Conservation (phyloP, 306 rosid genomes). For the Senna tora region DNA sequence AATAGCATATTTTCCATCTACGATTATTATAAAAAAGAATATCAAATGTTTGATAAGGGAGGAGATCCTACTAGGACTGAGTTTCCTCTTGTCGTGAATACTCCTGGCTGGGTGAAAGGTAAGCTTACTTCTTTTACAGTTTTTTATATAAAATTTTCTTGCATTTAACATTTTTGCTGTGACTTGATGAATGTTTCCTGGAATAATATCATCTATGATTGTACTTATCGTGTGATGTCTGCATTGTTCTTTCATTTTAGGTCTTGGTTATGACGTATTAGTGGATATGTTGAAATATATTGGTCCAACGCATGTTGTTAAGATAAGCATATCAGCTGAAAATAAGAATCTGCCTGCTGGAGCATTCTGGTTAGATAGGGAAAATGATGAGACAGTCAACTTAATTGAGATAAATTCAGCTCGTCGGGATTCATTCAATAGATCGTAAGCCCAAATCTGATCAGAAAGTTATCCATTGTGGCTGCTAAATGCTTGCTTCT, state of each 20-base stretch:
- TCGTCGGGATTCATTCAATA: slow-evolving; percentile 67
- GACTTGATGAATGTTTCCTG: slow-evolving; percentile 11
- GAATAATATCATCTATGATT: slow-evolving; percentile 21
- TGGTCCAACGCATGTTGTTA: slow-evolving; percentile 80
- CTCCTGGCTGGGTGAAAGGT: slow-evolving; percentile 99
- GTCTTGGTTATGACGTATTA: slow-evolving; percentile 79
- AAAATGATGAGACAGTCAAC: slow-evolving; percentile 42
- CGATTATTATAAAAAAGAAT: slow-evolving; percentile 64
- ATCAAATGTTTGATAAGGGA: slow-evolving; percentile 40
- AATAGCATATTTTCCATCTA: slow-evolving; percentile 52
- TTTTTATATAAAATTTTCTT: slow-evolving; percentile 3
- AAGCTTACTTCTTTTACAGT: slow-evolving; percentile 26
- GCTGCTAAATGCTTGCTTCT: slow-evolving; percentile 10
- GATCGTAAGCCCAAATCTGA: slow-evolving; percentile 67
- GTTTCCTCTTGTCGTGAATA: slow-evolving; percentile 85
- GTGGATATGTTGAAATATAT: slow-evolving; percentile 76
- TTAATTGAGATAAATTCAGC: slow-evolving; percentile 78
- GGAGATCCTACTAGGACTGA: slow-evolving; percentile 44
- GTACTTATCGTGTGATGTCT: slow-evolving; percentile 26
- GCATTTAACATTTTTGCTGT: slow-evolving; percentile 27
- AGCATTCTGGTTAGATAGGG: slow-evolving; percentile 71
- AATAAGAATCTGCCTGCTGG: slow-evolving; percentile 85
- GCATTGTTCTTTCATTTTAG: slow-evolving; percentile 48
- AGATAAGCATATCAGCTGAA: slow-evolving; percentile 68
- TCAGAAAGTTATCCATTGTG: slow-evolving; percentile 19